A percentile compares a stretch with the other conserved stretches of the same genome.
These are phyloP conservation scores for Dendrobium chrysotoxum DNA, from an alignment of 106 monocot species.

Conservation along the genomic window DNA sequence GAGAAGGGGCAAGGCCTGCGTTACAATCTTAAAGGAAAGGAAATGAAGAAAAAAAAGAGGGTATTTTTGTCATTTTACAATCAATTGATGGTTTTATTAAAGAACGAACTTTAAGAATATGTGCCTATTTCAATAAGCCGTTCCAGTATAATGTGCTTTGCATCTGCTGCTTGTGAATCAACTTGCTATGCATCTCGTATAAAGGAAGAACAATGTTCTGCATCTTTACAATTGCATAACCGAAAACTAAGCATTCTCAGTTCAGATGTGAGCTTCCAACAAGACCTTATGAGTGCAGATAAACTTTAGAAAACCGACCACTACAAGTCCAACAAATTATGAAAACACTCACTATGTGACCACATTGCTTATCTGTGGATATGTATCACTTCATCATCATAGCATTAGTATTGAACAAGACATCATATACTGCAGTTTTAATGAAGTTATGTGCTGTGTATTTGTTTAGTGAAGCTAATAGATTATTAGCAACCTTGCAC, in stretches of 20 bases:
- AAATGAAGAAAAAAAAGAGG: too few species aligned
- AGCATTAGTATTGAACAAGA: background rate
- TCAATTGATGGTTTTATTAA: too few species aligned
- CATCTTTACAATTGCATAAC: too few species aligned
- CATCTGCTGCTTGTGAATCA: too few species aligned
- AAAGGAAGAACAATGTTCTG: too few species aligned
- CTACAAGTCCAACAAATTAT: background rate
- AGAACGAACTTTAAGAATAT: too few species aligned
- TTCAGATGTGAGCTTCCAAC: background rate
- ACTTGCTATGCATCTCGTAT: too few species aligned
- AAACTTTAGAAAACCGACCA: background rate
- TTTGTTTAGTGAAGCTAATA: too few species aligned
- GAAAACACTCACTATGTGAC: background rate
- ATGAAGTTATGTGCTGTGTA: background rate
- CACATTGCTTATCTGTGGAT: background rate
- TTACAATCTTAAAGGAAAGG: too few species aligned
- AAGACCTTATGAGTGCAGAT: background rate
- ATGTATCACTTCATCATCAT: background rate
- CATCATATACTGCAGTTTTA: background rate
- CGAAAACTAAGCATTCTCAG: too few species aligned
- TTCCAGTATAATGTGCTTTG: background rate
- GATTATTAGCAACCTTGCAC: background rate
- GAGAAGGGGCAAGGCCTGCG: too few species aligned
- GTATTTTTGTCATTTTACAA: too few species aligned
- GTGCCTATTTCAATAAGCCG: background rate